These are phyloP conservation scores for Dillenia turbinata DNA, from an alignment of 164 flowering plant genomes.

Conservation along the genomic window DNA sequence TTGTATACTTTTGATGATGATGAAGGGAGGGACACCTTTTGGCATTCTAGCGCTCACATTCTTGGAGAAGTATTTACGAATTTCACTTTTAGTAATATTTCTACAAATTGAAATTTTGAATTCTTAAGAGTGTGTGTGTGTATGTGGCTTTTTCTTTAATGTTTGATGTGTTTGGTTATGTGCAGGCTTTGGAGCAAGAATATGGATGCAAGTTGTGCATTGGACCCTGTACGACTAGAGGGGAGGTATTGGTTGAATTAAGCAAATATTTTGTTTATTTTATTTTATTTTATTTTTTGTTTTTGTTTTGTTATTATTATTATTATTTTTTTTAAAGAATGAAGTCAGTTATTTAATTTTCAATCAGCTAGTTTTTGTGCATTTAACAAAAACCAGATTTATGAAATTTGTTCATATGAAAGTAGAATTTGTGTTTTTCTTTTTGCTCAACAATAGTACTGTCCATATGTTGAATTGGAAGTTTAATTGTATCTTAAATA, in stretches of 20 bases:
- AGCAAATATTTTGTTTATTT: too few relatives aligned
- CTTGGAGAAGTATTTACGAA: conserved; percentile 64
- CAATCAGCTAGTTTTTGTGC: too few relatives aligned
- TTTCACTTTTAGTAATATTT: not conserved
- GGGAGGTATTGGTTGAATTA: conserved; percentile 54
- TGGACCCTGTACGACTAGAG: conserved; percentile 97
- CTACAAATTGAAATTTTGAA: not conserved
- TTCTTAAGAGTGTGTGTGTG: not conserved
- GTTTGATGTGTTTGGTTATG: not conserved
- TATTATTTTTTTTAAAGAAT: too few relatives aligned
- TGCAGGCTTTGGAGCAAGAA: conserved; percentile 72
- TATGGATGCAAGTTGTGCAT: conserved; percentile 95
- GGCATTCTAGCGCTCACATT: conserved; percentile 99
- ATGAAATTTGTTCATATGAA: too few relatives aligned
- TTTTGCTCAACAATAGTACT: too few relatives aligned
- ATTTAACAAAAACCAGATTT: too few relatives aligned
- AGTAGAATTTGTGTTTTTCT: too few relatives aligned
- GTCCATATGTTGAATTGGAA: too few relatives aligned
- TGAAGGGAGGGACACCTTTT: conserved; percentile 91
- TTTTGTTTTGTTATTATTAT: too few relatives aligned
- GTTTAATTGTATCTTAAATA: too few relatives aligned
- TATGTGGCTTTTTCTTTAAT: not conserved
- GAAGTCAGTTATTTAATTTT: too few relatives aligned
- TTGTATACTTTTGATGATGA: conserved; percentile 67
- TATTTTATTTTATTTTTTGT: too few relatives aligned